These are phyloP conservation scores for Biscutella laevigata DNA, from an alignment of 441 rosid genomes.

Conservation along the genomic window DNA sequence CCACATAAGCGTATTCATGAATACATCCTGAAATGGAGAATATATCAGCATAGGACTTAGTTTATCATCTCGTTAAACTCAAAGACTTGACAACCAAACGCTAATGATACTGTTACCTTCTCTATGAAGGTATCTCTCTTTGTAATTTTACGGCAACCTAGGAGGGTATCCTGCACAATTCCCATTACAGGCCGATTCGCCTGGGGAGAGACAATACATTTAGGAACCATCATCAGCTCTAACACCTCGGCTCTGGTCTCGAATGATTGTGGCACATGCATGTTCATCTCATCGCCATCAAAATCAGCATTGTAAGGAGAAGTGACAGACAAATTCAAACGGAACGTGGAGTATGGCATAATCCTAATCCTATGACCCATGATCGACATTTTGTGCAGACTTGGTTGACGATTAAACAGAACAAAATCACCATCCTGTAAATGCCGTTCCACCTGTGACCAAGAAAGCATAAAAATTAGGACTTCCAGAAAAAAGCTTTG, in stretches of 20 bases:
- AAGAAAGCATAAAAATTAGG: slow-evolving; percentile 3
- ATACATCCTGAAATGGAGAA: slow-evolving; percentile 63
- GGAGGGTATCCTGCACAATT: slow-evolving; percentile 93
- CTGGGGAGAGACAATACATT: slow-evolving; percentile 96
- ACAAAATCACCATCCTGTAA: slow-evolving; percentile 92
- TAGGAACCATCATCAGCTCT: slow-evolving; percentile 99
- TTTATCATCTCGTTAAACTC: not conserved
- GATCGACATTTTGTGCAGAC: slow-evolving; percentile 98
- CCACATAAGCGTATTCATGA: slow-evolving; percentile 99
- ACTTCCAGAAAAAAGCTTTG: not conserved
- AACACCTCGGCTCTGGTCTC: slow-evolving; percentile 94
- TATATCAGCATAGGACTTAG: slow-evolving; percentile 10
- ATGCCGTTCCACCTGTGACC: slow-evolving; percentile 90
- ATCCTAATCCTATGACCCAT: slow-evolving; percentile 98
- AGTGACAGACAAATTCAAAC: slow-evolving; percentile 87
- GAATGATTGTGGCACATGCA: slow-evolving; percentile 96
- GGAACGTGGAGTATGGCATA: slow-evolving; percentile 98
- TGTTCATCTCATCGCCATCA: slow-evolving; percentile 99
- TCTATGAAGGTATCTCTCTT: slow-evolving; percentile 98
- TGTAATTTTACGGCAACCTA: slow-evolving; percentile 97
- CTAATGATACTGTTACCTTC: slow-evolving; percentile 45
- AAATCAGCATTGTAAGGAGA: slow-evolving; percentile 99
- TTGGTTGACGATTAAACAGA: slow-evolving; percentile 96
- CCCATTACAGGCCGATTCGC: slow-evolving; percentile 99
- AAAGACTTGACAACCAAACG: not conserved